A percentile compares a stretch with the other conserved stretches of the same genome.
Evolutionary conservation across 371 early-diverging fungal genomes (phyloP).

Genomic region (Mortierella sp.): DNA sequence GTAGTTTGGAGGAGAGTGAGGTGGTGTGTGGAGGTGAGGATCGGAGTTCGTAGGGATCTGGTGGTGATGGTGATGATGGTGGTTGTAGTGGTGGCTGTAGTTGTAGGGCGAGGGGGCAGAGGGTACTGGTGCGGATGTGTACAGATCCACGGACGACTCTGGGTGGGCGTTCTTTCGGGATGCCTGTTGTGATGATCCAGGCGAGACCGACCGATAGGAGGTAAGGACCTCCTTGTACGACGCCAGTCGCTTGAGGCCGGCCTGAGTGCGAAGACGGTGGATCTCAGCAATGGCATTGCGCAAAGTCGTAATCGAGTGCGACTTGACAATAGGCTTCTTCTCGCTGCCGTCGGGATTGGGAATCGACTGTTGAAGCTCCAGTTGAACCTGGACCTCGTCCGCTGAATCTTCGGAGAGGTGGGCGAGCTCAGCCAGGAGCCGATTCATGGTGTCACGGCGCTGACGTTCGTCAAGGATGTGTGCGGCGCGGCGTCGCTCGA

Average conservation of each 20-base stretch:
- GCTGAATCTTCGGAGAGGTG: conserved; percentile 50
- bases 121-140: not conserved
- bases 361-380: conserved; percentile 20
- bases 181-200: not conserved
- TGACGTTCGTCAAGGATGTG: conserved; percentile 57
- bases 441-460: conserved; percentile 56
- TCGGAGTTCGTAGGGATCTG: conserved; percentile 18
- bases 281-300: conserved; percentile 55
- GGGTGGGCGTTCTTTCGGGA: not conserved
- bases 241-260: conserved; percentile 29
- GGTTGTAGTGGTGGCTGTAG: not conserved
- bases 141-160: not conserved
- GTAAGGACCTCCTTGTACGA: not conserved
- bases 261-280: conserved; percentile 45
- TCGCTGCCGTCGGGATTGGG: conserved; percentile 41
- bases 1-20: conserved; percentile 42
- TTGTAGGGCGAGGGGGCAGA: not conserved
- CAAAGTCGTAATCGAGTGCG: conserved; percentile 55
- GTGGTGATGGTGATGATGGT: conserved; percentile 29
- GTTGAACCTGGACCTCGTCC: conserved; percentile 25
- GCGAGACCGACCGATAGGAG: not conserved
- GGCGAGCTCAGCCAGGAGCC: conserved; percentile 52
- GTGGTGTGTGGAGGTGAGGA: conserved; percentile 32
- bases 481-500: conserved; percentile 51
- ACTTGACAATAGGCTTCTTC: conserved; percentile 51